phyloP scores from a whole-genome alignment of 371 early-diverging fungal genomes.

The Circinella umbellata region DNA sequence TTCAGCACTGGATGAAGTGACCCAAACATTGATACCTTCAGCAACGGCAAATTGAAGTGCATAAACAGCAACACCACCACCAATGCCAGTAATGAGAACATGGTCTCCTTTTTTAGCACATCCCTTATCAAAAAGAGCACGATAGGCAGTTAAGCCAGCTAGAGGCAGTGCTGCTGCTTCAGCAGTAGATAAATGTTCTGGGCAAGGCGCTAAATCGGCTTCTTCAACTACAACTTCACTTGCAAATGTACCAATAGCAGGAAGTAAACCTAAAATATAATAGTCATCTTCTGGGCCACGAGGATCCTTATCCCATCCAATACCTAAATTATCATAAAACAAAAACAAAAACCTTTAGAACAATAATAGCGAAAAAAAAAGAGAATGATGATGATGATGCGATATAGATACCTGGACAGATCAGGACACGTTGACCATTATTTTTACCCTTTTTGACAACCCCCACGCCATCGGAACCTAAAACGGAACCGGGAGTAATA shows the following conservation, averaged over 20 bases:
- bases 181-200: conserved; percentile 59
- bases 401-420: conserved; percentile 47
- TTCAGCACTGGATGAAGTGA: conserved; percentile 65
- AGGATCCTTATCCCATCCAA: conserved; percentile 64
- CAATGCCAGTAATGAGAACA: conserved; percentile 76
- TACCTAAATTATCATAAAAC: background rate
- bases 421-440: conserved; percentile 49
- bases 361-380: no score
- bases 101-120: conserved; percentile 55
- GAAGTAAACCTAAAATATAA: conserved; percentile 62
- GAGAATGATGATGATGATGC: no score
- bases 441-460: conserved; percentile 25
- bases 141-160: conserved; percentile 74
- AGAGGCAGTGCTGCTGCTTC: conserved; percentile 75
- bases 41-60: conserved; percentile 73
- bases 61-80: conserved; percentile 76
- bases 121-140: conserved; percentile 64
- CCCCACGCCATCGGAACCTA: conserved; percentile 70
- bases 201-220: conserved; percentile 54
- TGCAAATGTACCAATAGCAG: conserved; percentile 60
- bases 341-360: no score
- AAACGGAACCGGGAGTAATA: conserved; percentile 49
- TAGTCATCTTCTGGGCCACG: conserved; percentile 64
- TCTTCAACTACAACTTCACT: conserved; percentile 56
- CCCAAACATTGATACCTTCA: conserved; percentile 71